A percentile compares a stretch with the other conserved stretches of the same genome.
Evolutionary conservation across 225 moss, liverwort and hornwort genomes (phyloP).

Genomic region (Antitrichia curtipendula): DNA sequence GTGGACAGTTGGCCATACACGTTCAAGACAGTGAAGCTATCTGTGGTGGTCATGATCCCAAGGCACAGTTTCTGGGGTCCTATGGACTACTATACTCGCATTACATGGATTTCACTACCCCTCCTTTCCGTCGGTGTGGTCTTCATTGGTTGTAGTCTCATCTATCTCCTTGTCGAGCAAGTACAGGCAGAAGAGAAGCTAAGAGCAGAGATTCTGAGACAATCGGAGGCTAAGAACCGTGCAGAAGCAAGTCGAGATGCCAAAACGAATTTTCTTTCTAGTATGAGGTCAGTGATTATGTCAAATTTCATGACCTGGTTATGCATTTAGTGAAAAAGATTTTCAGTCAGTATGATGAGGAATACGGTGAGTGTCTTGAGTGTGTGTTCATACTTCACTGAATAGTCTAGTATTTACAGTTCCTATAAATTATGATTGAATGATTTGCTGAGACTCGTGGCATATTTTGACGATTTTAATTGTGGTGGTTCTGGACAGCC

Average conservation of each 20-base stretch:
- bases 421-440: not conserved
- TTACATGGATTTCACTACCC: conserved; percentile 43
- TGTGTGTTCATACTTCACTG: not conserved
- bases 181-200: conserved; percentile 53
- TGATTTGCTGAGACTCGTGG: not conserved
- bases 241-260: conserved; percentile 83
- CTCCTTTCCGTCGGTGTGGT: conserved; percentile 41
- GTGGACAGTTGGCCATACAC: conserved; percentile 65
- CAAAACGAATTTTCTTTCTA: conserved; percentile 71
- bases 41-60: conserved; percentile 64
- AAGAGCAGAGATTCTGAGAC: conserved; percentile 54
- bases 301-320: not conserved
- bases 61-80: conserved; percentile 54
- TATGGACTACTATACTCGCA: conserved; percentile 44
- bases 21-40: conserved; percentile 46
- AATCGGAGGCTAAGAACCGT: conserved; percentile 46
- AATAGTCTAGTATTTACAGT: not conserved
- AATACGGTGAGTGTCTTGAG: not conserved
- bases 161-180: conserved; percentile 57
- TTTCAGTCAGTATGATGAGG: not conserved
- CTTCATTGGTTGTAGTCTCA: conserved; percentile 39
- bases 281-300: conserved; percentile 51
- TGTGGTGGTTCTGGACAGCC: conserved; percentile 21
- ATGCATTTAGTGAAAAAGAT: not conserved
- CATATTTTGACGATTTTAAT: not conserved